These are phyloP conservation scores for Trypethelium eluteriae DNA, from an alignment of 495 filamentous ascomycete species.

Conservation along the genomic window DNA sequence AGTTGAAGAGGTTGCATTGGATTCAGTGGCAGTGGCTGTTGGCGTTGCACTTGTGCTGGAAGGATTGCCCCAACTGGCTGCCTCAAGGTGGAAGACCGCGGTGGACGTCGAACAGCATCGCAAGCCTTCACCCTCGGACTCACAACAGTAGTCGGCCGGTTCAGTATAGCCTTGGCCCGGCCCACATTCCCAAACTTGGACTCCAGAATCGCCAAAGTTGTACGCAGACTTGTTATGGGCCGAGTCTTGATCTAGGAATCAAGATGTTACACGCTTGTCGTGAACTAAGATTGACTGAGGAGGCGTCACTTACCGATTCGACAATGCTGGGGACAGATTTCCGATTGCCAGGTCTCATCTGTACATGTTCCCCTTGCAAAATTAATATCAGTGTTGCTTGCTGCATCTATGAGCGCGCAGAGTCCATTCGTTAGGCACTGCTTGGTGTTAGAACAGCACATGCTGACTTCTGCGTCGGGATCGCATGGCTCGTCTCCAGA, in stretches of 20 bases:
- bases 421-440: slow-evolving; percentile 6
- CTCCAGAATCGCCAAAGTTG: not conserved
- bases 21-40: not conserved
- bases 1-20: not conserved
- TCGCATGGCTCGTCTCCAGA: not conserved
- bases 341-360: slow-evolving; percentile 3
- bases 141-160: not conserved
- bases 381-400: not conserved
- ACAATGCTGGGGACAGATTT: slow-evolving; percentile 8
- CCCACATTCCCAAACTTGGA: slow-evolving; percentile 1
- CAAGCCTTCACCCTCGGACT: not conserved
- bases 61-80: not conserved
- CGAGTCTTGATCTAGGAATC: not conserved
- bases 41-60: not conserved
- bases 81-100: not conserved
- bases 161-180: not conserved
- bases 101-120: slow-evolving; percentile 3
- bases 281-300: not conserved
- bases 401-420: not conserved
- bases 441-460: not conserved
- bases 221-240: not conserved
- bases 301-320: not conserved
- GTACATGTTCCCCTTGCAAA: slow-evolving; percentile 3
- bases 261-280: not conserved
- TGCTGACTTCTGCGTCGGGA: not conserved